Conservation (phyloP, 305 asterid species). For the Plantago rigida region DNA sequence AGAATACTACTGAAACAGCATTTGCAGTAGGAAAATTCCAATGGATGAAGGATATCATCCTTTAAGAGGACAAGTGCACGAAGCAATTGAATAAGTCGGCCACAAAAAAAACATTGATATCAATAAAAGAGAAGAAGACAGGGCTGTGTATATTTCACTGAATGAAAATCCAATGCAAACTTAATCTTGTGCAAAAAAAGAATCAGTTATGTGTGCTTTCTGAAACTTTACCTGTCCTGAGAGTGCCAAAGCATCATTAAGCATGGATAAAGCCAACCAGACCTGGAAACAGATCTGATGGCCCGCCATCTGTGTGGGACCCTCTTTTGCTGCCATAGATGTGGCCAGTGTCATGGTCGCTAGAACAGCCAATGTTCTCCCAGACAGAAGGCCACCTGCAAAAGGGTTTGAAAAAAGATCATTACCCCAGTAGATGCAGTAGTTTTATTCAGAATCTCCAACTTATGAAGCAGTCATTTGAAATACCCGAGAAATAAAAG, state of each 20-base stretch:
- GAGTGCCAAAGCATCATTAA: constrained; percentile 90
- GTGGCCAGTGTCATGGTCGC: constrained; percentile 71
- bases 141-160: no score
- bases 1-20: no score
- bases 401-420: constrained; percentile 24
- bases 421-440: not conserved
- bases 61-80: no score
- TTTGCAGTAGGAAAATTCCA: no score
- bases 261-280: constrained; percentile 86
- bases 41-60: no score
- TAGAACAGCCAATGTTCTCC: constrained; percentile 71
- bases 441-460: not conserved
- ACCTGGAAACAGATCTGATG: constrained; percentile 81
- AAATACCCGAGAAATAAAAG: not conserved
- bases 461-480: not conserved
- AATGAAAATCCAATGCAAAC: not conserved
- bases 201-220: not conserved
- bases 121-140: no score
- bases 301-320: constrained; percentile 78
- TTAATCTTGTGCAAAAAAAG: not conserved
- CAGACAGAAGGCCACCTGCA: constrained; percentile 73
- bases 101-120: no score
- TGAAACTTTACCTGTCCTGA: constrained; percentile 68
- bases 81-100: no score
- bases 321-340: constrained; percentile 84